These are phyloP conservation scores for Pachysandra terminalis DNA, from an alignment of 164 flowering plant genomes.

Conservation along the genomic window DNA sequence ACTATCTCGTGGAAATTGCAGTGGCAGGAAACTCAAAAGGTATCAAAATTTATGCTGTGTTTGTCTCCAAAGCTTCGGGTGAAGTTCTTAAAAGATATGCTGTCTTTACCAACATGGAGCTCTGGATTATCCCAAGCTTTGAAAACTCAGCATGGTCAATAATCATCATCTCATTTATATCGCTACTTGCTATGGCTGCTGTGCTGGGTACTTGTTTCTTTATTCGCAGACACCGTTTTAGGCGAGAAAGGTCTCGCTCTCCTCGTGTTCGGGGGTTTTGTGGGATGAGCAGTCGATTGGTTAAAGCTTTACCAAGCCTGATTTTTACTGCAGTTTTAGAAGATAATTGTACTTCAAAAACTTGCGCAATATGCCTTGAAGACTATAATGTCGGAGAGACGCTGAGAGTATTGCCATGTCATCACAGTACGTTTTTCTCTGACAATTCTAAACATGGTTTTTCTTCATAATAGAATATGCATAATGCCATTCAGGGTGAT, in stretches of 20 bases:
- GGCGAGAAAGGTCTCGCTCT: conserved; percentile 46
- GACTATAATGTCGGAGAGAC: conserved; percentile 89
- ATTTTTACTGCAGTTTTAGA: conserved; percentile 79
- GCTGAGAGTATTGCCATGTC: conserved; percentile 86
- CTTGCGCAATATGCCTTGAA: conserved; percentile 98
- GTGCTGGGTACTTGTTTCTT: conserved; percentile 73
- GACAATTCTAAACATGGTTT: background rate
- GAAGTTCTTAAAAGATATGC: conserved; percentile 50
- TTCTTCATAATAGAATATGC: background rate
- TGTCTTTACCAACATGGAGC: conserved; percentile 40
- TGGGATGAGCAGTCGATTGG: conserved; percentile 69
- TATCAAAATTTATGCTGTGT: conserved; percentile 76
- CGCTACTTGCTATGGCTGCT: conserved; percentile 64
- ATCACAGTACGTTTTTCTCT: conserved; percentile 74
- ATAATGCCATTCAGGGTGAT: background rate
- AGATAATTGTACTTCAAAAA: conserved; percentile 75
- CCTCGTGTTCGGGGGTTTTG: conserved; percentile 51
- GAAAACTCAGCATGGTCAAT: conserved; percentile 82
- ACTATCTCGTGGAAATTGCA: conserved; percentile 31
- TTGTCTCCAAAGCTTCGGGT: conserved; percentile 72
- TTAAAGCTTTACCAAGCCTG: conserved; percentile 89
- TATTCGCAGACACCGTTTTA: conserved; percentile 53
- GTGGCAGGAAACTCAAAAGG: conserved; percentile 95
- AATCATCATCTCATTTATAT: conserved; percentile 68
- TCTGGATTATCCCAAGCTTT: conserved; percentile 76